These are phyloP conservation scores for Septoria petroselini DNA, from an alignment of 2,329 filamentous ascomycete genomes.

Conservation along the genomic window DNA sequence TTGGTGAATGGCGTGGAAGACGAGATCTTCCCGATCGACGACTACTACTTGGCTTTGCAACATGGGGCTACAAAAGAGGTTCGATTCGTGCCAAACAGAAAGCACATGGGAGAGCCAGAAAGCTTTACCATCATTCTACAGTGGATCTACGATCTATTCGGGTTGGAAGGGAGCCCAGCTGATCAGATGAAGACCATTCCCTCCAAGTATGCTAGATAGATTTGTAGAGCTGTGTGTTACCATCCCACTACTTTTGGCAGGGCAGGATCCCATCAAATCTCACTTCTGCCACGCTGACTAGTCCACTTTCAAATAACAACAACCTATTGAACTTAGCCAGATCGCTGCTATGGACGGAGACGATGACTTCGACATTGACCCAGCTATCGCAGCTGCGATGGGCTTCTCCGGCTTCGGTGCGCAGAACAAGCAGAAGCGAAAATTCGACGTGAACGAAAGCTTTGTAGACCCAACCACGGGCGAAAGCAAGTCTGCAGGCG, in stretches of 20 bases:
- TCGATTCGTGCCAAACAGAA: conserved; percentile 44
- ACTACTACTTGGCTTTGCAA: conserved; percentile 54
- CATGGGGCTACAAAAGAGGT: conserved; percentile 55
- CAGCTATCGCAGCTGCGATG: conserved; percentile 64
- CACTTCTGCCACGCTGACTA: background rate
- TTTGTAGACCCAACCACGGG: conserved; percentile 42
- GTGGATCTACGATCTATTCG: conserved; percentile 51
- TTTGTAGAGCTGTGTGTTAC: background rate
- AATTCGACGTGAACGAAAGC: conserved; percentile 60
- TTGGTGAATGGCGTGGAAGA: conserved; percentile 59
- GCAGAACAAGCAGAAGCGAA: conserved; percentile 65
- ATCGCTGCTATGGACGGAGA: conserved; percentile 21
- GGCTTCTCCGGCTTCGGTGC: conserved; percentile 70
- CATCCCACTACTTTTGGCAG: background rate
- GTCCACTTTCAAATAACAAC: background rate
- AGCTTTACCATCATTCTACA: conserved; percentile 49
- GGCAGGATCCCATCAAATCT: background rate
- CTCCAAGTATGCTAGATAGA: conserved; percentile 34
- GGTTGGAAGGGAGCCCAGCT: conserved; percentile 42
- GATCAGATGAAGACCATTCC: conserved; percentile 49
- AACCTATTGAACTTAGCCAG: background rate
- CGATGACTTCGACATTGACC: conserved; percentile 45
- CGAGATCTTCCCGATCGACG: conserved; percentile 62
- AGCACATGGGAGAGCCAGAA: conserved; percentile 54
- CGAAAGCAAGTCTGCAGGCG: conserved; percentile 35